Base-by-base conservation (phyloP, 1,284 basidiomycete genomes). In the Fomitopsis palustris region DNA sequence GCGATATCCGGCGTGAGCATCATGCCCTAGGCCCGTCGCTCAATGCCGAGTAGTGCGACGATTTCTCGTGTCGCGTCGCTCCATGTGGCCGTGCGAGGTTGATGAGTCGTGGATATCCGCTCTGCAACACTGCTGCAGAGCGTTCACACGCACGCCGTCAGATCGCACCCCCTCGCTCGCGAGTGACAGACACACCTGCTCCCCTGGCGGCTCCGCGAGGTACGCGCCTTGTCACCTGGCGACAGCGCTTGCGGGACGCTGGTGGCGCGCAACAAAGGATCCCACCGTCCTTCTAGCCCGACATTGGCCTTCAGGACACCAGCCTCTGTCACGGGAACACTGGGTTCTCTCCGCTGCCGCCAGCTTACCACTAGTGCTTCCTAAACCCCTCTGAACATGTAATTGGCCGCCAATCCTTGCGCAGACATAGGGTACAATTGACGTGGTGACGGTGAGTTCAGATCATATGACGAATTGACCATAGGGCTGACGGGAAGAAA, bases 41-140 rank as follows among this genome's bases (percentile, higher is more conserved):
- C n/a, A 35, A 33, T 52, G 29, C 49, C 49, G 49, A 37, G 33
- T 33, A n/a, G 12, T 19, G 31, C 8, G 16, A 27, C 19, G 14
- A 29, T 31, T 35, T 31, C 49, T 35, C 29, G 19, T 33, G 47
- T 31, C 47, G 47, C 25, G 25, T 23, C 19, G n/a, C 29, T 7
- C 31, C 49, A 37, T 35, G 31, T 51, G 49, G 49, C 19, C 49
- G 49, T 51, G 49, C 49, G 49, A 52, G 49, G 49, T 19, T 52
- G 49, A 17, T 8, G 49, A 52, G 23, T 14, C 29, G 12, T 33
- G 33, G 49, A 23, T 52, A 52, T 52, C 35, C 19, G 7, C 35
- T 29, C 49, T 52, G 19, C 49, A 29, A 31, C 12, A 16, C 29
- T 33, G 49, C 25, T 10, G 19, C 21, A 23, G 33, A 29, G 7